A percentile compares a stretch with the other conserved stretches of the same genome.
Conservation (phyloP, 2,329 filamentous ascomycete species). For the Penicillium fuscoglaucum region DNA sequence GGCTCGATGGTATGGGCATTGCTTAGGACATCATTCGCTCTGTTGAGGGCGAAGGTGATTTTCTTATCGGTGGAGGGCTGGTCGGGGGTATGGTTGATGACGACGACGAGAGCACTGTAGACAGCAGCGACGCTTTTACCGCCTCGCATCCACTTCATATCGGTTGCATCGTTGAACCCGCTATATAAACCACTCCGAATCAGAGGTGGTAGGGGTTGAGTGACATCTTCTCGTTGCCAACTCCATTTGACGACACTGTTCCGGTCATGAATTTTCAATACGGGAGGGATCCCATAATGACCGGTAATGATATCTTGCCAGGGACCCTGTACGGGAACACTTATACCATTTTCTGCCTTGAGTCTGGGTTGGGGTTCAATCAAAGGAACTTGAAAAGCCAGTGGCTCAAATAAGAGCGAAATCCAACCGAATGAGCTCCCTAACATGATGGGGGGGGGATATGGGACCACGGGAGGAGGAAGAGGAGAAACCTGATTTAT, state of each 20-base stretch:
- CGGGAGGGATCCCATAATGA: constrained; percentile 14
- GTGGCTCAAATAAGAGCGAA: constrained; percentile 14
- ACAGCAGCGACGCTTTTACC: constrained; percentile 24
- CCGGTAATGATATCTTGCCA: constrained; percentile 24
- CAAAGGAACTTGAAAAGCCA: constrained; percentile 8
- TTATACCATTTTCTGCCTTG: constrained; percentile 1
- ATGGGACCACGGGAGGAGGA: neutral
- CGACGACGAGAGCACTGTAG: constrained; percentile 23
- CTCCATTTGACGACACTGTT: constrained; percentile 17
- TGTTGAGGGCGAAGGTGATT: constrained; percentile 27
- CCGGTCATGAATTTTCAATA: constrained; percentile 21
- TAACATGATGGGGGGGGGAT: constrained; percentile 10
- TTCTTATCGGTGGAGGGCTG: constrained; percentile 23
- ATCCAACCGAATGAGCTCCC: constrained; percentile 14
- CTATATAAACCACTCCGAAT: constrained; percentile 21
- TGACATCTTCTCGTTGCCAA: constrained; percentile 21
- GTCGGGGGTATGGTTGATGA: constrained; percentile 28
- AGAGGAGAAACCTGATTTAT: neutral
- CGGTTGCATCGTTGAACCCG: constrained; percentile 27
- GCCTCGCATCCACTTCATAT: constrained; percentile 28
- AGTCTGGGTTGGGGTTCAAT: constrained; percentile 21
- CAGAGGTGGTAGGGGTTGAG: constrained; percentile 17
- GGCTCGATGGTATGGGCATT: constrained; percentile 27
- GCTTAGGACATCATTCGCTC: constrained; percentile 22
- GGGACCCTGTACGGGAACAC: neutral